phyloP scores from a whole-genome alignment of 352 stramenopile genomes.

The Blastocystis sp. region DNA sequence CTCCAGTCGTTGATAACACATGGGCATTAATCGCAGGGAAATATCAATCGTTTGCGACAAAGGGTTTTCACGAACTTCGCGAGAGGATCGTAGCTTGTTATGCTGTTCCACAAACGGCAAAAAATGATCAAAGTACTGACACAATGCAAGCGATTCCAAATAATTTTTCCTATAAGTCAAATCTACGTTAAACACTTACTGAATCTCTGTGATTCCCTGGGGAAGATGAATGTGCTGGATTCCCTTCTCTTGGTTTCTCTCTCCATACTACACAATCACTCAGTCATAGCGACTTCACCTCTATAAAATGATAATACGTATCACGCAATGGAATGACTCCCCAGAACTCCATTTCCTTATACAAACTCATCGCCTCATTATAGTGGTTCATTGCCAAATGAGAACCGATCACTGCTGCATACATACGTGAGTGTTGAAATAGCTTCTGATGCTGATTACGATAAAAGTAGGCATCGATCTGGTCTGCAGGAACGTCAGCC shows the following conservation, averaged over 20 bases:
- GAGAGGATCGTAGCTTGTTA: not conserved
- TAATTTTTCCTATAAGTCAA: not conserved
- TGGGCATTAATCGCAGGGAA: conserved; percentile 5
- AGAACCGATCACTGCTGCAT: conserved; percentile 27
- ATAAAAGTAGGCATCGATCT: not conserved
- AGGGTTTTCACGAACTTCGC: not conserved
- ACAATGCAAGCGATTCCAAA: not conserved
- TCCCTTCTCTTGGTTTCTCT: not conserved
- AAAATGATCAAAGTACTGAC: not conserved
- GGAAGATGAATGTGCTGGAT: not conserved
- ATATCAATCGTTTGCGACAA: not conserved
- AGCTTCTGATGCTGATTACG: not conserved
- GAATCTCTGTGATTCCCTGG: not conserved
- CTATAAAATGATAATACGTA: conserved; percentile 29
- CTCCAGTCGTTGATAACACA: conserved; percentile 7
- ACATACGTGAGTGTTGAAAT: conserved; percentile 26
- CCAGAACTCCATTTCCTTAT: not conserved
- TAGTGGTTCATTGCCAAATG: not conserved
- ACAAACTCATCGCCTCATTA: not conserved
- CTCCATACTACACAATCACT: not conserved
- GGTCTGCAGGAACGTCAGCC: not conserved
- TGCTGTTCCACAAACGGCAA: not conserved
- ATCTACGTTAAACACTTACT: not conserved
- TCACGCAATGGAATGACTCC: not conserved
- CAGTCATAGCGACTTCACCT: not conserved